These are phyloP conservation scores for Xylariaceae sp. DNA, from an alignment of 2,329 filamentous ascomycete species.

Conservation along the genomic window DNA sequence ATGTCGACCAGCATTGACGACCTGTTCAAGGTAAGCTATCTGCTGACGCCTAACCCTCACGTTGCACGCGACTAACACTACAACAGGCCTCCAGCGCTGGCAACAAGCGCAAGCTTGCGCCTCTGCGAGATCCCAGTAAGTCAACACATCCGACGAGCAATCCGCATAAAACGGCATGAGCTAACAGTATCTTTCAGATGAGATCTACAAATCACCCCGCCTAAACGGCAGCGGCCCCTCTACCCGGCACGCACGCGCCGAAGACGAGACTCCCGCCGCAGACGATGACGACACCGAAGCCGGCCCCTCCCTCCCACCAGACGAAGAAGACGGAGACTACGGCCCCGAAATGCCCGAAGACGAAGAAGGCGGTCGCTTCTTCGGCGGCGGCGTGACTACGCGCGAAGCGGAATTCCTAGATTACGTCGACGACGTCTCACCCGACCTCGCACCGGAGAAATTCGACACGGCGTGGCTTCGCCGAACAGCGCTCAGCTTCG, in stretches of 20 bases:
- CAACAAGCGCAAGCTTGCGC: conserved; percentile 63
- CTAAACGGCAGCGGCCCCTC: conserved; percentile 38
- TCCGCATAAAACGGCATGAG: not conserved
- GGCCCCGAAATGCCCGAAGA: conserved; percentile 43
- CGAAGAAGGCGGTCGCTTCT: conserved; percentile 93
- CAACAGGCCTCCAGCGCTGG: conserved; percentile 39
- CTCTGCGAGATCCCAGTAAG: conserved; percentile 61
- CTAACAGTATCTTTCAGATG: conserved; percentile 39
- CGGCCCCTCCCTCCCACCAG: conserved; percentile 51
- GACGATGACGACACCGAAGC: conserved; percentile 45
- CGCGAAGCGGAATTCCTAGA: conserved; percentile 82
- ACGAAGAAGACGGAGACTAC: conserved; percentile 37
- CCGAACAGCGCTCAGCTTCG: conserved; percentile 76
- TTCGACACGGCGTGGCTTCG: conserved; percentile 83
- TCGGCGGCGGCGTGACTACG: conserved; percentile 82
- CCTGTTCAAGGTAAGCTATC: conserved; percentile 50
- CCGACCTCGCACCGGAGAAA: conserved; percentile 59
- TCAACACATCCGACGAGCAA: conserved; percentile 8
- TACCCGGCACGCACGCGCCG: conserved; percentile 46
- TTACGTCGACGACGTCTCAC: conserved; percentile 65
- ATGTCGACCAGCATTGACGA: conserved; percentile 58
- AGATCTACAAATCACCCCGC: conserved; percentile 64
- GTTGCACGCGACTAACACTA: conserved; percentile 10
- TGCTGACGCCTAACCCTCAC: not conserved
- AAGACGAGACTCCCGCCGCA: conserved; percentile 34